Percentiles rank a stretch among this genome's conserved stretches.
Evolutionary conservation across 306 rosid genomes (phyloP).

Genomic region (Sechiopsis laciniata): DNA sequence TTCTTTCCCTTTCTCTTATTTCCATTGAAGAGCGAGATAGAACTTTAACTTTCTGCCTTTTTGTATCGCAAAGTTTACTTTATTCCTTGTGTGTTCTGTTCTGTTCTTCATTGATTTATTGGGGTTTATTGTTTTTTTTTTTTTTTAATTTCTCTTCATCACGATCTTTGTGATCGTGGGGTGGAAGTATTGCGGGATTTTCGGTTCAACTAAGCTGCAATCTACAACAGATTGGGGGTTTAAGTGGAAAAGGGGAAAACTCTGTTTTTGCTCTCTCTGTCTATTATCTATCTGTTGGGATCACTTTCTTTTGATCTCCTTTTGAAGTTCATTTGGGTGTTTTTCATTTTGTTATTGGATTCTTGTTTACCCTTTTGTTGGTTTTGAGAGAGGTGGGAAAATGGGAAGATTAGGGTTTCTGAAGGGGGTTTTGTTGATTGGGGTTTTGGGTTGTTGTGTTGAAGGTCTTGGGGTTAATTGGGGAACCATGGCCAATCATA

Average conservation of each 20-base stretch:
- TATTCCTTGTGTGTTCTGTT: background rate
- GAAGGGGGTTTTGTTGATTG: slow-evolving; percentile 33
- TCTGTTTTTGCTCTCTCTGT: background rate
- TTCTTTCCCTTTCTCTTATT: background rate
- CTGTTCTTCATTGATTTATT: background rate
- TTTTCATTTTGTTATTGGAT: background rate
- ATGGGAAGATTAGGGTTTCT: slow-evolving; percentile 37
- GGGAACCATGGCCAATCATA: slow-evolving; percentile 84
- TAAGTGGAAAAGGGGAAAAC: background rate
- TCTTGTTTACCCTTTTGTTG: background rate
- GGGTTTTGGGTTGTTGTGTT: slow-evolving; percentile 34
- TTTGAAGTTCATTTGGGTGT: background rate
- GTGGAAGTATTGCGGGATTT: slow-evolving; percentile 26
- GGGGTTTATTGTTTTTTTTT: background rate
- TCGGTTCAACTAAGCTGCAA: slow-evolving; percentile 29
- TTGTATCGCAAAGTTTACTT: background rate
- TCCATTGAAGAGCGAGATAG: background rate
- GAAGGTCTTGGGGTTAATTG: slow-evolving; percentile 91
- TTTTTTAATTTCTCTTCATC: slow-evolving; percentile 6
- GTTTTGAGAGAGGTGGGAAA: background rate
- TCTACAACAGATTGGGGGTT: background rate
- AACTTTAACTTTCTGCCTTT: background rate
- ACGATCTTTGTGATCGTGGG: slow-evolving; percentile 29
- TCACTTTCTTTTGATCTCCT: background rate
- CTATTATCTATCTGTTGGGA: background rate